phyloP scores from a whole-genome alignment of 2,329 filamentous ascomycete species.

The Emmonsia crescens region DNA sequence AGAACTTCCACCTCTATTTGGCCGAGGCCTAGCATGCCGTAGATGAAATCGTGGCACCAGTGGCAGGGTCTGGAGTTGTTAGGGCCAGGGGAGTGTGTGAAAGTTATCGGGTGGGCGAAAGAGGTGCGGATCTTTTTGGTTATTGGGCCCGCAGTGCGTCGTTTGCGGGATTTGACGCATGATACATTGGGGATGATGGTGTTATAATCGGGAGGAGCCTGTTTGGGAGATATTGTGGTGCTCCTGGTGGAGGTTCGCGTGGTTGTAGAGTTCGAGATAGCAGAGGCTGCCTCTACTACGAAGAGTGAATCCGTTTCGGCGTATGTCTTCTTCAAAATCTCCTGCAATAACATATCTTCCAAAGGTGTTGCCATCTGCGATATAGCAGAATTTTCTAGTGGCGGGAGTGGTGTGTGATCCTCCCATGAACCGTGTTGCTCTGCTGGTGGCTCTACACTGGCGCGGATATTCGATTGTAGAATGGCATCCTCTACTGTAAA shows the following conservation, averaged over 20 bases:
- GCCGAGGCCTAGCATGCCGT: conserved; percentile 32
- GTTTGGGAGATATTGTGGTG: neutral
- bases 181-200: conserved; percentile 6
- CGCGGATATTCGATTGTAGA: neutral
- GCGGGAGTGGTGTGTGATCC: neutral
- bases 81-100: conserved; percentile 21
- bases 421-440: neutral
- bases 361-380: neutral
- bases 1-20: conserved; percentile 25
- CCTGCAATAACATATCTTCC: neutral
- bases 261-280: neutral
- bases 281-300: neutral
- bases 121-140: conserved; percentile 24
- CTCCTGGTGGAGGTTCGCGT: no score
- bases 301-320: neutral
- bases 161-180: neutral
- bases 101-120: conserved; percentile 31
- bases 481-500: neutral
- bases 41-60: conserved; percentile 32
- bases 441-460: neutral
- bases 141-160: neutral
- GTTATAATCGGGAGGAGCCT: neutral
- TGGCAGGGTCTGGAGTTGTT: conserved; percentile 22
- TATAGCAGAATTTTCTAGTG: neutral
- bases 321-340: neutral